Conservation (phyloP, 768 basidiomycete genomes). For the Calvatia gigantea region DNA sequence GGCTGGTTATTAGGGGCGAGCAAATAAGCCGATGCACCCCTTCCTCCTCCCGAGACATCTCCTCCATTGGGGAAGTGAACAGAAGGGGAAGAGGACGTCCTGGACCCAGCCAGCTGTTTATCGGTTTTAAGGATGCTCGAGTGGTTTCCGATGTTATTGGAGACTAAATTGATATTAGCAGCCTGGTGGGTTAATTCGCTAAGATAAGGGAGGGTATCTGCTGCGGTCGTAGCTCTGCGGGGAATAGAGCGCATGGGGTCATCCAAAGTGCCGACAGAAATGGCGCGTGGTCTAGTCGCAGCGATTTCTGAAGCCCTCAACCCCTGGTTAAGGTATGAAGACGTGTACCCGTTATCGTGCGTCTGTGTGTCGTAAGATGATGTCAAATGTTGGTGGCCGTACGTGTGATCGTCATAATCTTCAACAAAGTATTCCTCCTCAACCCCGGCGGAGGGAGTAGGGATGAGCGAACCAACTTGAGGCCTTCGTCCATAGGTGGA, state of each 20-base stretch:
- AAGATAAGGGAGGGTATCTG: constrained; percentile 55
- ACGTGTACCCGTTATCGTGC: constrained; percentile 49
- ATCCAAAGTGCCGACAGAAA: constrained; percentile 85
- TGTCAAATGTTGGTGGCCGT: constrained; percentile 55
- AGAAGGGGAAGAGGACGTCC: constrained; percentile 44
- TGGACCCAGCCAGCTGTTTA: constrained; percentile 40
- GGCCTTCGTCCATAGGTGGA: constrained; percentile 82
- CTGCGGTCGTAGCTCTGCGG: constrained; percentile 48
- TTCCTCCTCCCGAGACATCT: constrained; percentile 38
- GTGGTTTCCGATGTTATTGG: constrained; percentile 36
- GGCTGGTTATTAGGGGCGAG: constrained; percentile 54
- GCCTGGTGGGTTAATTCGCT: constrained; percentile 49
- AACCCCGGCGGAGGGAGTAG: constrained; percentile 68
- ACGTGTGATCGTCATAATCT: constrained; percentile 49
- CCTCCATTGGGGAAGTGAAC: constrained; percentile 71
- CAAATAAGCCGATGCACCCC: constrained; percentile 62
- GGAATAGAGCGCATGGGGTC: constrained; percentile 71
- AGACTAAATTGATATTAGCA: constrained; percentile 33
- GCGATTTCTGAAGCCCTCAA: constrained; percentile 72
- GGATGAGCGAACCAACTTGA: constrained; percentile 55
- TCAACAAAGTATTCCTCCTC: constrained; percentile 69
- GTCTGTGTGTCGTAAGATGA: constrained; percentile 52
- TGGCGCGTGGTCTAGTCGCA: constrained; percentile 69
- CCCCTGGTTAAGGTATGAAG: constrained; percentile 65
- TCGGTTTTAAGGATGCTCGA: constrained; percentile 62